Evolutionary conservation across 805 yeast species (phyloP).

Genomic region (Pichia californica): DNA sequence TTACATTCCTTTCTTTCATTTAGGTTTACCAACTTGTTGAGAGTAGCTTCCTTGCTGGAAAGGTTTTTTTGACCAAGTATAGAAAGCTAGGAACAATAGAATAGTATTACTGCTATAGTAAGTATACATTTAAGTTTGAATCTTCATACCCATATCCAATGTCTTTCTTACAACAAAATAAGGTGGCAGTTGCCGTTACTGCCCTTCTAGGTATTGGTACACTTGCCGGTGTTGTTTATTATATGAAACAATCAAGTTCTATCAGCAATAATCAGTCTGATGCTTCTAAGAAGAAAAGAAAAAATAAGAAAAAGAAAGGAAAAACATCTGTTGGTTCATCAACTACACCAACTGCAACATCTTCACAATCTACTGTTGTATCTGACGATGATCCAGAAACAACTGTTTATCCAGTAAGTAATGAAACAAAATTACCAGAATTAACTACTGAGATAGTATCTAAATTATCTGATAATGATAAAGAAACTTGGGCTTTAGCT

Average conservation of each 20-base stretch:
- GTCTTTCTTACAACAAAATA: conserved; percentile 42
- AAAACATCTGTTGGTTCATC: conserved; percentile 10
- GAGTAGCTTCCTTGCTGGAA: too few relatives aligned
- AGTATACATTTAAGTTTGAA: background rate
- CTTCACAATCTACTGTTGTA: conserved; percentile 14
- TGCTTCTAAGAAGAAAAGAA: conserved; percentile 29
- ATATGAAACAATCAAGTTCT: conserved; percentile 29
- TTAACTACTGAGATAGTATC: conserved; percentile 41
- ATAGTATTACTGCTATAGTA: too few relatives aligned
- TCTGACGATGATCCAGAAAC: conserved; percentile 12
- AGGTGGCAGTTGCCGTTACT: conserved; percentile 42
- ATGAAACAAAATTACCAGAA: conserved; percentile 49
- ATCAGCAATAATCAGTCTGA: conserved; percentile 10
- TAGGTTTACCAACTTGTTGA: too few relatives aligned
- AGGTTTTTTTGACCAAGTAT: too few relatives aligned
- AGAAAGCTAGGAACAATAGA: too few relatives aligned
- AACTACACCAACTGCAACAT: conserved; percentile 11
- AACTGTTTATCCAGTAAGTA: conserved; percentile 43
- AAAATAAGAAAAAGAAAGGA: conserved; percentile 39
- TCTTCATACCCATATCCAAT: background rate
- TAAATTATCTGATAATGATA: conserved; percentile 43
- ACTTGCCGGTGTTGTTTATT: conserved; percentile 40
- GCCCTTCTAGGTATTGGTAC: conserved; percentile 48
- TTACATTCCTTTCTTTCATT: too few relatives aligned
- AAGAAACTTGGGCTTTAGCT: conserved; percentile 59